Conservation (phyloP, 495 filamentous ascomycete species). For the Darksidea phi region DNA sequence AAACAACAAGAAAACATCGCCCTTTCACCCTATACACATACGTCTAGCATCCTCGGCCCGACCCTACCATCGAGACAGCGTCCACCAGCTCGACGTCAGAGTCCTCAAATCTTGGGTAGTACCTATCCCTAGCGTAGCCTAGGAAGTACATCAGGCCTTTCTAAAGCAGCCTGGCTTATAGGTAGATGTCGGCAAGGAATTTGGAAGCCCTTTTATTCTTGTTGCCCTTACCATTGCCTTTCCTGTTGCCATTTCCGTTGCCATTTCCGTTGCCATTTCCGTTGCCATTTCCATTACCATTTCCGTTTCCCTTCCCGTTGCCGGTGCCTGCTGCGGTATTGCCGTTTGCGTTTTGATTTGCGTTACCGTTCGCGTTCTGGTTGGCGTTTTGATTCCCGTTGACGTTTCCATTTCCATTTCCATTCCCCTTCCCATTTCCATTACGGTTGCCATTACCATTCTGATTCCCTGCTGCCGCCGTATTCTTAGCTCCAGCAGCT, state of each 20-base stretch:
- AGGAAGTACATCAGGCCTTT: too few species aligned
- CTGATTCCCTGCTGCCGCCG: background rate
- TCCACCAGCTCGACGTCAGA: too few species aligned
- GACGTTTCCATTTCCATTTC: background rate
- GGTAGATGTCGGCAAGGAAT: background rate
- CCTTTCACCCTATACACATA: too few species aligned
- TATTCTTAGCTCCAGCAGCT: background rate
- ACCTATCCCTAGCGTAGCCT: too few species aligned
- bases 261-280: background rate
- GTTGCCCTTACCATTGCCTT: background rate
- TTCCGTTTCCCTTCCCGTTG: background rate
- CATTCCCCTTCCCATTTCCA: background rate
- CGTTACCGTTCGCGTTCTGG: too few species aligned
- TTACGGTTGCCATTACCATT: slow-evolving; percentile 5
- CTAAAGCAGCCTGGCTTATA: too few species aligned
- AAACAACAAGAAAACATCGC: too few species aligned
- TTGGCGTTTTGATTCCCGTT: background rate
- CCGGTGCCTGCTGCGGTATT: background rate
- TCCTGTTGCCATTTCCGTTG: slow-evolving; percentile 6
- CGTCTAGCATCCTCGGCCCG: too few species aligned
- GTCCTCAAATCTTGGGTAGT: too few species aligned
- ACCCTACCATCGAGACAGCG: too few species aligned
- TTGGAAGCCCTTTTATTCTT: background rate
- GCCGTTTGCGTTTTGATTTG: background rate
- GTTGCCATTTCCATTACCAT: too few species aligned